phyloP scores from a whole-genome alignment of 768 basidiomycete genomes.

The Omphalotus guepiniiformis region DNA sequence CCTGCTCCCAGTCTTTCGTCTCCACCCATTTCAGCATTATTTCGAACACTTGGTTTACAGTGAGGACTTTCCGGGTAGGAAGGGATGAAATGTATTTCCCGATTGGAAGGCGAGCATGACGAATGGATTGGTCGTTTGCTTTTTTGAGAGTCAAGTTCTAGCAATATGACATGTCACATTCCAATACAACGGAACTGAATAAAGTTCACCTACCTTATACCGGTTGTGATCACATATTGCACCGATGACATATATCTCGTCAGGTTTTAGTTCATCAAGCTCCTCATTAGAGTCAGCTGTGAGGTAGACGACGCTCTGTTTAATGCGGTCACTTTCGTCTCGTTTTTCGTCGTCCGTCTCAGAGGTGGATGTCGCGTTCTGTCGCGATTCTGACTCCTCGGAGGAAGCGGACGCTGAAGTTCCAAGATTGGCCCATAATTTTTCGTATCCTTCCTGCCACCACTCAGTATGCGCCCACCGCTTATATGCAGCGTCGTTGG shows the following conservation, averaged over 20 bases:
- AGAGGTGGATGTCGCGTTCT: background rate
- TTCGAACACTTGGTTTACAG: conserved; percentile 95
- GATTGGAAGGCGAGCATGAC: conserved; percentile 90
- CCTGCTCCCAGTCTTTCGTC: conserved; percentile 77
- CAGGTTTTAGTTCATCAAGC: conserved; percentile 73
- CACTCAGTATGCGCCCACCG: conserved; percentile 83
- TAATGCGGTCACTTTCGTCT: conserved; percentile 11
- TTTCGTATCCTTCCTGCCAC: conserved; percentile 74
- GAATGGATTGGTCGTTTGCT: conserved; percentile 66
- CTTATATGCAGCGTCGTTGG: conserved; percentile 64
- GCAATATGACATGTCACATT: conserved; percentile 14
- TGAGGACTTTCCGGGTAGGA: conserved; percentile 90
- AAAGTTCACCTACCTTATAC: conserved; percentile 64
- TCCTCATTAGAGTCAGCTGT: conserved; percentile 92
- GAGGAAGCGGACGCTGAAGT: conserved; percentile 6
- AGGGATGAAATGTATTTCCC: conserved; percentile 84
- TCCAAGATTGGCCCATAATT: conserved; percentile 47
- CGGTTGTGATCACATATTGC: conserved; percentile 96
- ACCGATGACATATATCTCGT: conserved; percentile 89
- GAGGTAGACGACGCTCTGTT: conserved; percentile 75
- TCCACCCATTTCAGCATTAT: conserved; percentile 91
- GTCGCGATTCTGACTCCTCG: background rate
- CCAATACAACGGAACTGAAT: conserved; percentile 4
- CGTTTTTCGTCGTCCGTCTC: background rate
- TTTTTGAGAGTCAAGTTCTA: conserved; percentile 90